These are phyloP conservation scores for Trebouxia sp. DNA, from an alignment of 139 green algal species.

Conservation along the genomic window DNA sequence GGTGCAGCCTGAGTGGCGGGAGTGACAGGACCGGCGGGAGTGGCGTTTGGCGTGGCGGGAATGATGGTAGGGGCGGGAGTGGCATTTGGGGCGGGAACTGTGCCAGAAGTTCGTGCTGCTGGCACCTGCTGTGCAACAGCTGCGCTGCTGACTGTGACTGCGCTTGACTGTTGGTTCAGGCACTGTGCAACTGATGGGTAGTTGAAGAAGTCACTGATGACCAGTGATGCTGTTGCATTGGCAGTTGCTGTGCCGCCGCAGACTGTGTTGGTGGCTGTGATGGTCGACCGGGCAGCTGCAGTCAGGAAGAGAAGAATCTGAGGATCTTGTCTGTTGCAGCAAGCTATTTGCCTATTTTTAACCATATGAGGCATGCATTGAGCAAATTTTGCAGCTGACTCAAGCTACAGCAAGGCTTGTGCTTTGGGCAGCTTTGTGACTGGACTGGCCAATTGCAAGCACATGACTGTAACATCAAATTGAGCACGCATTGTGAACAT, in stretches of 20 bases:
- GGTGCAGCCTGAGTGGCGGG: background rate
- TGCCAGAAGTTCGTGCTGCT: background rate
- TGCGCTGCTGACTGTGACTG: slow-evolving; percentile 18
- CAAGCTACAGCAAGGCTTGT: too few species aligned
- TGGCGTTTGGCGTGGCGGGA: background rate
- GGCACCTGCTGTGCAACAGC: background rate
- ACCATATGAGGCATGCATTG: too few species aligned
- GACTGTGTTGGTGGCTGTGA: background rate
- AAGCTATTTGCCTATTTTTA: too few species aligned
- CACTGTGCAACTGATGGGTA: background rate
- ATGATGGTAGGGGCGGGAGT: slow-evolving; percentile 3
- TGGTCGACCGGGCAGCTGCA: background rate
- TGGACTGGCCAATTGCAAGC: too few species aligned
- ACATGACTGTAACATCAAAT: too few species aligned
- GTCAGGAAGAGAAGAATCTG: too few species aligned
- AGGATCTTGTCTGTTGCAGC: too few species aligned
- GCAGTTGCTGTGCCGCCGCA: background rate
- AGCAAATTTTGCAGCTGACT: too few species aligned
- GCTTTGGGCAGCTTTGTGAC: too few species aligned
- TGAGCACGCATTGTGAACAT: too few species aligned
- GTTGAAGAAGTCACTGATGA: slow-evolving; percentile 12
- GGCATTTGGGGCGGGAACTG: background rate
- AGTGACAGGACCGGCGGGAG: background rate
- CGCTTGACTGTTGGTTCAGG: background rate
- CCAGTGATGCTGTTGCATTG: background rate